Evolutionary conservation across 2,329 filamentous ascomycete genomes (phyloP), one percentile per base, ranked within the genome.

Genomic region (Hirsutella minnesotensis): DNA sequence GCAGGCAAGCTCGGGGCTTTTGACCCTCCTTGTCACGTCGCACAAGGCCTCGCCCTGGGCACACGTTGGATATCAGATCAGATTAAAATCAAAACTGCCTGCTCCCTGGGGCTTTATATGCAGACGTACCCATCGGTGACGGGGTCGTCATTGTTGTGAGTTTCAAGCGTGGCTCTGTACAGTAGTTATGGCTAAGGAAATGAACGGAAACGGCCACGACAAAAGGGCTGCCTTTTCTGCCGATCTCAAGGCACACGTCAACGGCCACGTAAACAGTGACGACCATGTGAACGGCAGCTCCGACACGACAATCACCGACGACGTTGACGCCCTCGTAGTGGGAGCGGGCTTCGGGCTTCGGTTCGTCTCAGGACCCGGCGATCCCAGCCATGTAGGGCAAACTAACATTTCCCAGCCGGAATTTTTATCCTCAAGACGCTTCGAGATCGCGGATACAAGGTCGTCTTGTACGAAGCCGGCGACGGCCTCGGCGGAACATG

Each of bases 381-480:
- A n/a, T 9, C 16, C 16, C 8, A 3, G 4, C 4, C 15, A 3
- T 34, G 33, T n/a, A 16, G 15, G 16, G 9, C 15, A 3, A 16
- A 13, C 15, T 18, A 16, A n/a, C n/a, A n/a, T n/a, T n/a, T n/a
- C n/a, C n/a, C n/a, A 58, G 63, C 66, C 21, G 70, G 70, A 13
- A 56, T 72, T 16, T 75, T 69, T 44, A 66, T 67, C 57, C 66
- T 76, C 30, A 69, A 75, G 48, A 65, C 65, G 0, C 63, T 76
- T 10, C 68, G 71, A 3, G 67, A 74, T 9, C 60, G 61, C 9
- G 74, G 73, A 1, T 54, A 69, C 24, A 69, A 67, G 12, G 58
- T 63, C 2, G 62, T 66, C 24, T 62, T 77, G 19, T 72, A 69
- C 46, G 75, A 79, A 47, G 70, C 72, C 0, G 74, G 68, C 10